A percentile compares a stretch with the other conserved stretches of the same genome.
These are phyloP conservation scores for Pythium plurisporium DNA, from an alignment of 352 stramenopile genomes.

Conservation along the genomic window DNA sequence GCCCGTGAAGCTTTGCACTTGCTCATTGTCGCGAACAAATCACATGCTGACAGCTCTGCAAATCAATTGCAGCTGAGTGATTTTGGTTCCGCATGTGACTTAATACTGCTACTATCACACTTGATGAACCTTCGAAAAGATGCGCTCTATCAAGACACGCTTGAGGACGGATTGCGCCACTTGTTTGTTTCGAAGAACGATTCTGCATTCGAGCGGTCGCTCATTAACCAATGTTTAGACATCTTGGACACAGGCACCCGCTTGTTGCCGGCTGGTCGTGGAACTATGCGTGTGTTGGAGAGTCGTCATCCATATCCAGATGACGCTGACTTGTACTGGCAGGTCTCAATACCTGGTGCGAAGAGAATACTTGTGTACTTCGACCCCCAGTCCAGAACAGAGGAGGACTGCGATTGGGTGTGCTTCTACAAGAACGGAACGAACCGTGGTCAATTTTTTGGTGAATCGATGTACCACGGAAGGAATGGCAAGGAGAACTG, in stretches of 20 bases:
- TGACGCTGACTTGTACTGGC: conserved; percentile 65
- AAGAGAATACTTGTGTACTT: conserved; percentile 64
- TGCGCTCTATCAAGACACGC: conserved; percentile 15
- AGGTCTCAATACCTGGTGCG: conserved; percentile 61
- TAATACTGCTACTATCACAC: conserved; percentile 38
- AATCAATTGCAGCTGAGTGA: conserved; percentile 5
- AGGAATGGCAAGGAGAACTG: conserved; percentile 70
- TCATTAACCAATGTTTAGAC: conserved; percentile 23
- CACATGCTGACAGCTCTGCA: not conserved
- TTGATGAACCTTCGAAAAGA: conserved; percentile 22
- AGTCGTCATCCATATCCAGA: conserved; percentile 68
- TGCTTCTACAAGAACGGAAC: conserved; percentile 63
- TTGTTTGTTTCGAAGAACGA: not conserved
- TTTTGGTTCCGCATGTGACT: conserved; percentile 34
- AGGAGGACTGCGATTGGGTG: conserved; percentile 59
- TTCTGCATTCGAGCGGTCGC: not conserved
- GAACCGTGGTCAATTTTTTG: conserved; percentile 39
- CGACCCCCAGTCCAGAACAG: conserved; percentile 66
- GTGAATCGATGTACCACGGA: conserved; percentile 58
- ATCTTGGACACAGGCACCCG: conserved; percentile 24
- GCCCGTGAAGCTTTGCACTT: conserved; percentile 40
- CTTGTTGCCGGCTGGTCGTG: conserved; percentile 38
- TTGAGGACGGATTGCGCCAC: conserved; percentile 18
- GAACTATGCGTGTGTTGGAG: conserved; percentile 52
- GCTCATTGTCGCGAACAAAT: conserved; percentile 24